Evolutionary conservation across 2,329 filamentous ascomycete genomes (phyloP), one percentile per base, ranked within the genome.

Genomic region (Pseudovirgaria hyperparasitica): DNA sequence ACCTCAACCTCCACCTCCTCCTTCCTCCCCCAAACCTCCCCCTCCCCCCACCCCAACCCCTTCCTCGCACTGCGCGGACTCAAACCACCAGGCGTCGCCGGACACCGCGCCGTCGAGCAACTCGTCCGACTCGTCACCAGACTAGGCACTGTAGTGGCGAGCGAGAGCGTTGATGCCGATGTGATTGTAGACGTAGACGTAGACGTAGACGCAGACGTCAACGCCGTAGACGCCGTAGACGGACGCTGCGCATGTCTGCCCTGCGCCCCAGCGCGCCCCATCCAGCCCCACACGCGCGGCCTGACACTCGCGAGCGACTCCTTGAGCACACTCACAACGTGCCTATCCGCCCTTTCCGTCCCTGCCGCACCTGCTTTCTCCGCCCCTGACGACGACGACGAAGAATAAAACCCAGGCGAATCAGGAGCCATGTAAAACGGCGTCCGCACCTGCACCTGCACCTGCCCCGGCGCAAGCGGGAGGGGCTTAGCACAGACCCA

Each of bases 151-250:
- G 16, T 23, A 33, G 23, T 12, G 24, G 18, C 16, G 24, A 28
- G 16, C 19, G 33, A 21, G 25, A 29, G 31, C 13, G 16, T 12
- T 26, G 12, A 9, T 26, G 11, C 25, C 16, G 9, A 31, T 7
- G 10, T 40, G 36, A 25, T 34, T 36, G 1, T 34, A 37, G 23
- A 22, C 19, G 45, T 46, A 12, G 46, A 45, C 1, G 50, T 48
- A 0, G 50, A 52, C 28, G 51, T 45, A 10, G 50, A 49, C 29
- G 52, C 53, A 0, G 48, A 52, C 21, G 37, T 47, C 19, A 54
- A 28, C 7, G 48, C 42, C 5, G 46, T 46, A 11, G 17, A 36
- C 36, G 24, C 24, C n/a, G 24, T 26, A 8, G 15, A 16, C 6
- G 19, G 19, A n/a, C n/a, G n/a, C n/a, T n/a, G n/a, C n/a, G n/a